phyloP scores from a whole-genome alignment of 257 asterid genomes.

The Rhazya stricta region DNA sequence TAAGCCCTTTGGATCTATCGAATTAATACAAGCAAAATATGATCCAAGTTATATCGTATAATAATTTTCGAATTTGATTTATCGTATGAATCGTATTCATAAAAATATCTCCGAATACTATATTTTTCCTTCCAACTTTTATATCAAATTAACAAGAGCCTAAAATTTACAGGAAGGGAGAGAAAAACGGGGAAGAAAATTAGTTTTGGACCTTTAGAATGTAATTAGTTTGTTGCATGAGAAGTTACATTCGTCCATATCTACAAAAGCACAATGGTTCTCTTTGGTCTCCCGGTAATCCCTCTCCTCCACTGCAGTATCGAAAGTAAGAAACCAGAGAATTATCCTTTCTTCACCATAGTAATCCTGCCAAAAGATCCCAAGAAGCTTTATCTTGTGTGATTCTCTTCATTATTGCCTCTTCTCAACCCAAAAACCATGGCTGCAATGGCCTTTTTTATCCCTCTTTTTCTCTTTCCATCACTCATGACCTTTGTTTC shows the following conservation, averaged over 20 bases:
- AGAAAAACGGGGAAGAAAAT: slow-evolving; percentile 9
- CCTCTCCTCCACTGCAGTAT: background rate
- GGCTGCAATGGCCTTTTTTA: slow-evolving; percentile 28
- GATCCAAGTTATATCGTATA: no score
- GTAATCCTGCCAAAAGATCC: background rate
- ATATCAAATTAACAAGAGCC: background rate
- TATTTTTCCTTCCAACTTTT: no score
- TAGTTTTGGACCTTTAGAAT: slow-evolving; percentile 7
- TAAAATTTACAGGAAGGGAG: slow-evolving; percentile 12
- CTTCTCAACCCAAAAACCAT: slow-evolving; percentile 16
- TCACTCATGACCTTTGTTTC: slow-evolving; percentile 18
- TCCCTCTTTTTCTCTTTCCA: slow-evolving; percentile 29
- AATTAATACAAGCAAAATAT: no score
- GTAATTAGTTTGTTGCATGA: slow-evolving; percentile 11
- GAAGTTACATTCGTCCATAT: background rate
- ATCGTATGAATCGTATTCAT: no score
- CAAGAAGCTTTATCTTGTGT: background rate
- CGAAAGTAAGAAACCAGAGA: background rate
- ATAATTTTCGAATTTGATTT: no score
- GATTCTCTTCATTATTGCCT: background rate
- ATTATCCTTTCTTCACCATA: background rate
- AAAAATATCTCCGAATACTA: no score
- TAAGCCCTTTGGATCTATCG: no score
- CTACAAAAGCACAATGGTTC: background rate
- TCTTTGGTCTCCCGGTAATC: background rate